A percentile compares a stretch with the other conserved stretches of the same genome.
These are phyloP conservation scores for Tricholoma sp. DNA, from an alignment of 768 basidiomycete genomes.

Conservation along the genomic window DNA sequence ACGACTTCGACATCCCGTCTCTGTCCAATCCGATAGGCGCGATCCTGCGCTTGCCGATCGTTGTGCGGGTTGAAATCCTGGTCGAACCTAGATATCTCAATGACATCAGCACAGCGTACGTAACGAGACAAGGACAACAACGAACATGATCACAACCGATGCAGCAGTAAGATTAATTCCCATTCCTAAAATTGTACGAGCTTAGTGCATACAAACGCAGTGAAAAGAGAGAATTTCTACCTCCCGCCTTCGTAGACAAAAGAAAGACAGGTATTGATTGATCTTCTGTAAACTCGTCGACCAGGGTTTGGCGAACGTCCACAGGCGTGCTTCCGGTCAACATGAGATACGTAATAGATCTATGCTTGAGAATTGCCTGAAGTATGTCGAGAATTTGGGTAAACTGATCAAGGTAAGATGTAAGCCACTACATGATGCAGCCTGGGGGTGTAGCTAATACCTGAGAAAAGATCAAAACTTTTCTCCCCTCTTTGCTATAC, in stretches of 20 bases:
- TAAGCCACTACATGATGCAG: not conserved
- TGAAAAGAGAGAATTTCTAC: constrained; percentile 18
- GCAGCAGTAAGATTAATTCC: constrained; percentile 97
- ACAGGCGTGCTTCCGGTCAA: constrained; percentile 93
- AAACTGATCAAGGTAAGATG: constrained; percentile 48
- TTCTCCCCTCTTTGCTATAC: constrained; percentile 65
- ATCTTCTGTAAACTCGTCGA: constrained; percentile 94
- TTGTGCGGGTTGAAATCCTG: constrained; percentile 99
- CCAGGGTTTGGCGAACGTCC: constrained; percentile 86
- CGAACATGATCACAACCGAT: constrained; percentile 88
- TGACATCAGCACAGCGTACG: not conserved
- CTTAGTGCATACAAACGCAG: not conserved
- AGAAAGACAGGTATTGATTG: constrained; percentile 84
- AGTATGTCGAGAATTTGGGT: constrained; percentile 95
- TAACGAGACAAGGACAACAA: constrained; percentile 7
- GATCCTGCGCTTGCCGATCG: constrained; percentile 95
- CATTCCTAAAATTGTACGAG: constrained; percentile 46
- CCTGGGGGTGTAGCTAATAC: constrained; percentile 33
- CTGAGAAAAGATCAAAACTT: constrained; percentile 93
- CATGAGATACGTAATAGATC: constrained; percentile 68
- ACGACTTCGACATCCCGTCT: constrained; percentile 92
- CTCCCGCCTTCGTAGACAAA: constrained; percentile 88
- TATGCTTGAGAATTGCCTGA: constrained; percentile 70
- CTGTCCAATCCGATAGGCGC: constrained; percentile 96
- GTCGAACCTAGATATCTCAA: constrained; percentile 62